A percentile compares a stretch with the other conserved stretches of the same genome.
phyloP scores from a whole-genome alignment of 1,284 basidiomycete genomes.

The Cryptococcus jaspeensis region DNA sequence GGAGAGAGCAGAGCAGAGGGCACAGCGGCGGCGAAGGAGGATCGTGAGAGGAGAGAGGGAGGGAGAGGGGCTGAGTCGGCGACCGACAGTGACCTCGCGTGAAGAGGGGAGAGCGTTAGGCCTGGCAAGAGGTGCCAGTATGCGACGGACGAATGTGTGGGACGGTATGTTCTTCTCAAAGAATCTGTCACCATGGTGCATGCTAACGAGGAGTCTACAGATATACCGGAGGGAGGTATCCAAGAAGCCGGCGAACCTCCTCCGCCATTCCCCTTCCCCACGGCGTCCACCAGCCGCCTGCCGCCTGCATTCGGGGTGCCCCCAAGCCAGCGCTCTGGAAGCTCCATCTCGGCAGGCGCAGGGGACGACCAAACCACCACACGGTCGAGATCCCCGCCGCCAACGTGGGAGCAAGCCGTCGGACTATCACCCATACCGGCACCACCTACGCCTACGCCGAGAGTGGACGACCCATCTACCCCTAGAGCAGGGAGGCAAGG shows the following conservation, averaged over 20 bases:
- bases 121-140: conserved; percentile 43
- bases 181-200: neutral
- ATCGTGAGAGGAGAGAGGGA: conserved; percentile 27
- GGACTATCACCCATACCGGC: conserved; percentile 16
- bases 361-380: neutral
- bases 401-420: conserved; percentile 38
- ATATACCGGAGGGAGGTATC: conserved; percentile 22
- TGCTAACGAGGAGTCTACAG: neutral
- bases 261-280: conserved; percentile 45
- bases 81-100: conserved; percentile 31
- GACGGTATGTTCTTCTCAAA: conserved; percentile 32
- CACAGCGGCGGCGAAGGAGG: conserved; percentile 24
- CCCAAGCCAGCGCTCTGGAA: neutral
- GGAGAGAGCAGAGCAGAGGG: neutral
- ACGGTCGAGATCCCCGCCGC: conserved; percentile 38
- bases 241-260: conserved; percentile 42
- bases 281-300: conserved; percentile 25
- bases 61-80: conserved; percentile 12
- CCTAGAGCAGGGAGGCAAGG: neutral
- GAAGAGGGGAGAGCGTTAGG: conserved; percentile 44
- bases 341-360: neutral
- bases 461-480: neutral
- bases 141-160: conserved; percentile 48
- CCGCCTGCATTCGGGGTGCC: conserved; percentile 29
- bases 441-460: neutral